Conservation (phyloP, 2,329 filamentous ascomycete genomes). For the Sclerotiophoma versabilis region DNA sequence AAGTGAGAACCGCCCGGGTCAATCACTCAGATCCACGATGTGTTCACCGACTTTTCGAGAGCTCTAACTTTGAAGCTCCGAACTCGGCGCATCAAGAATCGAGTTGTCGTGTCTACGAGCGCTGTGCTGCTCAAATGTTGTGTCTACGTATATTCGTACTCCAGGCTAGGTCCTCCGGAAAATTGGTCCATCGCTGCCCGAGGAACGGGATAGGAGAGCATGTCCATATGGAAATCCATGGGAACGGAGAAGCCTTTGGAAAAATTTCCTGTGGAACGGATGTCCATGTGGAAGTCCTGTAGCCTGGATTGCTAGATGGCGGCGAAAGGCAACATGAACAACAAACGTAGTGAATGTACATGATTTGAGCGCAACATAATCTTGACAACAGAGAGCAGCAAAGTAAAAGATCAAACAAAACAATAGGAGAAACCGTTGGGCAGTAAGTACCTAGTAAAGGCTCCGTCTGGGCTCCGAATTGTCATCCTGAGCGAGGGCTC, state of each 20-base stretch:
- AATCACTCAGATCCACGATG: constrained; percentile 23
- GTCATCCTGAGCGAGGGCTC: constrained; percentile 54
- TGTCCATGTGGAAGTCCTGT: constrained; percentile 29
- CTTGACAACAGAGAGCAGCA: constrained; percentile 24
- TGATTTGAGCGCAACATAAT: constrained; percentile 34
- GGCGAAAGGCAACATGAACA: constrained; percentile 32
- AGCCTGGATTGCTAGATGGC: constrained; percentile 43
- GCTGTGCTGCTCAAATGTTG: constrained; percentile 23
- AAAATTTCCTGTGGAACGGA: constrained; percentile 29
- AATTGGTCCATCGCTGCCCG: constrained; percentile 6
- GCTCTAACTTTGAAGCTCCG: constrained; percentile 37
- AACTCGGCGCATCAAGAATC: constrained; percentile 33
- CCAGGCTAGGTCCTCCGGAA: background rate
- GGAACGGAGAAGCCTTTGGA: constrained; percentile 21
- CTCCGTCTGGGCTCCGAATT: constrained; percentile 53
- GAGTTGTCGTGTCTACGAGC: constrained; percentile 39
- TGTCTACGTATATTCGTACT: constrained; percentile 11
- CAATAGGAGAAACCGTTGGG: constrained; percentile 45
- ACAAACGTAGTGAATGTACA: constrained; percentile 36
- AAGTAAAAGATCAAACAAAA: constrained; percentile 33
- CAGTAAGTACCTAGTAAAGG: constrained; percentile 53
- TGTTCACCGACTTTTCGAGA: constrained; percentile 36
- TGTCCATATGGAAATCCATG: constrained; percentile 29
- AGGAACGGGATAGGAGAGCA: constrained; percentile 24
- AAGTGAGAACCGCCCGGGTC: constrained; percentile 28